Base-by-base conservation (phyloP, 192 early-diverging fungal species). In the Allomyces macrogynus region DNA sequence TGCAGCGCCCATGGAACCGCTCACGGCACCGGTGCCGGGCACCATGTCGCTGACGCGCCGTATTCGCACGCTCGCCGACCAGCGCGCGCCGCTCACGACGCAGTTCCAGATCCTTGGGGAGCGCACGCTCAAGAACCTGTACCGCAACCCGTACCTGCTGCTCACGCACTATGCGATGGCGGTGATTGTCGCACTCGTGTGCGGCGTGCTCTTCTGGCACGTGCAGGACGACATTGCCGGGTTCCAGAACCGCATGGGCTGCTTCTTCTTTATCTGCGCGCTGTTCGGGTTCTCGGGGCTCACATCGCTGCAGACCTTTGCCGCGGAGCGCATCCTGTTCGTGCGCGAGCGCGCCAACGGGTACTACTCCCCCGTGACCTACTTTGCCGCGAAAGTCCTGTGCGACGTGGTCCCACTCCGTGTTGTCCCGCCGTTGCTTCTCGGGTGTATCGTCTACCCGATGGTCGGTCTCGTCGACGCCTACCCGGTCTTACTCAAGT, bases 371-470 rank as follows among this genome's bases (percentile, higher is more conserved):
- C 84, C 88, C 1, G 63, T 74, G 2, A 77, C 83, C 22, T 88
- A 88, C 69, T 89, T 84, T 65, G 54, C 77, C 4, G 72, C 84
- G 64, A 89, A 89, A 74, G 77, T 87, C 43, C 64, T 88, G 14
- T 88, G 83, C 63, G 86, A 88, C 68, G 65, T 90, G 61, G 72
- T 92, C 10, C 88, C 88, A 0, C 71, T 92, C 25, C 81, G 90
- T 9, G 85, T 89, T 0, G 76, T 94, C 10, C 89, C 90, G 12
- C 86, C 89, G 0, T 68, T 94, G 54, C 77, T 91, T 65, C 78
- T 91, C 60, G 86, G 84, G 3, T 76, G 88, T 18, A 93, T 93
- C 70, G 79, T 80, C 24, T 93, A 91, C 74, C 83, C 83, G 44
- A 88, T 93, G 85, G 87, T 89, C 1, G 91, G 91, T 0, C 78